Conservation (phyloP, 306 rosid genomes). For the Castanopsis chinensis region DNA sequence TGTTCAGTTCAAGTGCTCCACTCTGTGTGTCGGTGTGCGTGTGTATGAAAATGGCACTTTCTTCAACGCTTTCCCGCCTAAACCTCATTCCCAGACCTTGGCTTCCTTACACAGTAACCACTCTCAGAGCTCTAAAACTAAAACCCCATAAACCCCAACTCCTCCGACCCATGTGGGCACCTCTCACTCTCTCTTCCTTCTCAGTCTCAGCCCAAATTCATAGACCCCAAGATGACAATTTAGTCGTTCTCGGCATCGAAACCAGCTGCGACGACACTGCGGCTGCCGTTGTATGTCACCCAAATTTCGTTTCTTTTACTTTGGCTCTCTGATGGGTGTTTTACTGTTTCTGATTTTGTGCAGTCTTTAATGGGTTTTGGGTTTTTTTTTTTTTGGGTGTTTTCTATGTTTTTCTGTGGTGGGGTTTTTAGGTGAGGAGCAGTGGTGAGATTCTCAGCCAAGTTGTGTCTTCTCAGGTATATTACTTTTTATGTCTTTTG, state of each 20-base stretch:
- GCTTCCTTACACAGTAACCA: constrained; percentile 7
- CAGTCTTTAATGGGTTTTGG: constrained; percentile 6
- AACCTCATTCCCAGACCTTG: constrained; percentile 60
- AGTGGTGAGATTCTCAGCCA: constrained; percentile 86
- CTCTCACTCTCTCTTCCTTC: background rate
- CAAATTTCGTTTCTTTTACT: background rate
- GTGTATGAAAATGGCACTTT: constrained; percentile 37
- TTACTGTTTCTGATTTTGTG: background rate
- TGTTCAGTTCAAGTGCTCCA: background rate
- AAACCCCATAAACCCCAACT: constrained; percentile 28
- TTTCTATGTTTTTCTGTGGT: background rate
- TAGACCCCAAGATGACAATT: constrained; percentile 30
- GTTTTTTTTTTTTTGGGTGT: background rate
- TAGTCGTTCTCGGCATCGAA: constrained; percentile 83
- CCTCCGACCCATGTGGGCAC: constrained; percentile 11
- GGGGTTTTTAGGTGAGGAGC: constrained; percentile 62
- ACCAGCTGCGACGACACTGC: constrained; percentile 99
- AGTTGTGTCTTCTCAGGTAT: constrained; percentile 91
- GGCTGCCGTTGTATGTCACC: constrained; percentile 70
- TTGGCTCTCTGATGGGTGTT: background rate
- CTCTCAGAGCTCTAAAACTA: constrained; percentile 28
- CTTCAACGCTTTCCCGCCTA: constrained; percentile 63
- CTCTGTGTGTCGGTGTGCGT: background rate
- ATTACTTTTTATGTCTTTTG: background rate
- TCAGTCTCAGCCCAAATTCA: constrained; percentile 22